A percentile compares a stretch with the other conserved stretches of the same genome.
Evolutionary conservation across 2,329 filamentous ascomycete genomes (phyloP).

Genomic region (Venturia nashicola): DNA sequence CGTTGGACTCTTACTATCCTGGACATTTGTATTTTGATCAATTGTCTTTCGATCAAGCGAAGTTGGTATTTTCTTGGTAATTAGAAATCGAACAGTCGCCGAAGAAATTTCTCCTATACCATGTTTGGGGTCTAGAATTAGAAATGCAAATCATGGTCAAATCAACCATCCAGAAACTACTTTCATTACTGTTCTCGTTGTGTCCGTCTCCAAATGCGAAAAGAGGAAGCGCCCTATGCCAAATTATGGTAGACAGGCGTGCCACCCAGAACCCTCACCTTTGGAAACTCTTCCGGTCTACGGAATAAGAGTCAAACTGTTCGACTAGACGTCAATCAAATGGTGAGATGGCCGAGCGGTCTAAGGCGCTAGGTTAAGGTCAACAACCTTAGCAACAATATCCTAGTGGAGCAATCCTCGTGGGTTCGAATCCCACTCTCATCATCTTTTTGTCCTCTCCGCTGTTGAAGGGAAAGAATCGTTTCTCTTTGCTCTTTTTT

Average conservation of each 20-base stretch:
- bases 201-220: background rate
- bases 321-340: too few species aligned
- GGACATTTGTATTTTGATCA: background rate
- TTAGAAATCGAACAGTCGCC: too few species aligned
- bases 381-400: constrained; percentile 8
- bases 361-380: constrained; percentile 3
- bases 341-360: constrained; percentile 5
- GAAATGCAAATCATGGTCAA: background rate
- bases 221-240: background rate
- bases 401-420: constrained; percentile 29
- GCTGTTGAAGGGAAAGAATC: background rate
- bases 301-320: background rate
- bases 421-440: constrained; percentile 29
- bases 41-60: too few species aligned
- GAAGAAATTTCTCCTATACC: too few species aligned
- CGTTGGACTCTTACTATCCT: background rate
- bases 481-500: background rate
- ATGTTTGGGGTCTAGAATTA: too few species aligned
- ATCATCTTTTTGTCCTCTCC: constrained; percentile 15
- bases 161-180: background rate
- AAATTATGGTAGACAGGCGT: background rate
- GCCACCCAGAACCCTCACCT: background rate
- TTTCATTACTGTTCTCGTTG: background rate
- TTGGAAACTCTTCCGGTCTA: background rate
- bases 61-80: too few species aligned